Evolutionary conservation across 2,329 filamentous ascomycete species (phyloP).

Genomic region (Alternaria sp.): DNA sequence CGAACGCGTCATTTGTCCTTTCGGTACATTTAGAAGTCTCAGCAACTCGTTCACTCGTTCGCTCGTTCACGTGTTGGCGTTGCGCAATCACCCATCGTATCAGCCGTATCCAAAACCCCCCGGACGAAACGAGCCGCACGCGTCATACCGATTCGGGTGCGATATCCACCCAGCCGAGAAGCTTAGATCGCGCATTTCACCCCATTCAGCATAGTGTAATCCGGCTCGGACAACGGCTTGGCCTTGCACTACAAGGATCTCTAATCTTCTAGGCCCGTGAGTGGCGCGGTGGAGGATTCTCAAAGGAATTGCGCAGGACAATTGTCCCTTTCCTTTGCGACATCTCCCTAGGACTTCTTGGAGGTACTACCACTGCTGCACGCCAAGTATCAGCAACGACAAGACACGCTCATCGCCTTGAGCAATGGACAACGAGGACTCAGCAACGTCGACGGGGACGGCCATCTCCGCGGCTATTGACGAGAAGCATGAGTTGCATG

Average conservation of each 20-base stretch:
- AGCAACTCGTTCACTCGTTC: not conserved
- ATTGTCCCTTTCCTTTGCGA: slow-evolving; percentile 5
- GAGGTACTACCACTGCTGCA: slow-evolving; percentile 4
- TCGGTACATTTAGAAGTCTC: not conserved
- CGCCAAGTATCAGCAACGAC: slow-evolving; percentile 10
- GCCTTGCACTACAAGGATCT: slow-evolving; percentile 7
- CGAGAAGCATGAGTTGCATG: slow-evolving; percentile 34
- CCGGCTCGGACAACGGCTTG: not conserved
- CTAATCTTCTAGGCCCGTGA: slow-evolving; percentile 13
- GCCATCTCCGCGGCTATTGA: slow-evolving; percentile 28
- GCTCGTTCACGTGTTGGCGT: not conserved
- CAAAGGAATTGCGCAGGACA: slow-evolving; percentile 5
- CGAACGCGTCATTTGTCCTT: not conserved
- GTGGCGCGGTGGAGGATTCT: slow-evolving; percentile 12
- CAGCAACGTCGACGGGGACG: slow-evolving; percentile 21
- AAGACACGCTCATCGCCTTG: slow-evolving; percentile 18
- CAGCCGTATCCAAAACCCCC: slow-evolving; percentile 5
- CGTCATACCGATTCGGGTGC: slow-evolving; percentile 2
- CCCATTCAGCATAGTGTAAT: not conserved
- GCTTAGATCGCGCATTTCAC: not conserved
- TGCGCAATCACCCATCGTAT: slow-evolving; percentile 10
- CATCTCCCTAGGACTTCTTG: slow-evolving; percentile 3
- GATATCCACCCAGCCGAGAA: slow-evolving; percentile 5
- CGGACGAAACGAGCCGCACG: slow-evolving; percentile 8
- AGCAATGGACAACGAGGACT: slow-evolving; percentile 25